Percentiles rank a stretch among this genome's conserved stretches.
Evolutionary conservation across 495 filamentous ascomycete species (phyloP).

Genomic region (Aspergillus mulundensis): DNA sequence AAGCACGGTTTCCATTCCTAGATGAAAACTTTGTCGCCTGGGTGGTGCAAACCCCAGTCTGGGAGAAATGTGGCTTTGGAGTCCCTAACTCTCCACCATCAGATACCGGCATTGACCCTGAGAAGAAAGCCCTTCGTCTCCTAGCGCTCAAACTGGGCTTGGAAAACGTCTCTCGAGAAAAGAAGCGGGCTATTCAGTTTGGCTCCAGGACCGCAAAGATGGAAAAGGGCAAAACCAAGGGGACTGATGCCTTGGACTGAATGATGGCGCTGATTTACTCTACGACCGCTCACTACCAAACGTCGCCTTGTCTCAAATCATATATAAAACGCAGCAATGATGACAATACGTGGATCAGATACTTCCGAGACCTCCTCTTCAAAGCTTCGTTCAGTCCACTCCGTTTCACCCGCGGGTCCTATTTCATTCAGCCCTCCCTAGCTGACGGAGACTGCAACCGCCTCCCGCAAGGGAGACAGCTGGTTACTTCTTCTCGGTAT

Average conservation of each 20-base stretch:
- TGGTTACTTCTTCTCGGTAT: slow-evolving; percentile 8
- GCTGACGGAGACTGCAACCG: slow-evolving; percentile 23
- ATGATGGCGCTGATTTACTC: neutral
- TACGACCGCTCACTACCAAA: neutral
- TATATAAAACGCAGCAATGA: slow-evolving; percentile 28
- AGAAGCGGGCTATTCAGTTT: slow-evolving; percentile 93
- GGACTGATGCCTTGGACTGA: slow-evolving; percentile 53
- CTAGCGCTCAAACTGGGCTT: slow-evolving; percentile 74
- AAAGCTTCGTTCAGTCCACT: slow-evolving; percentile 6
- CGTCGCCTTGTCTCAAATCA: neutral
- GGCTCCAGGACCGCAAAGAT: slow-evolving; percentile 84
- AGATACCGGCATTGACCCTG: slow-evolving; percentile 56
- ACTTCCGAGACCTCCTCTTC: slow-evolving; percentile 42
- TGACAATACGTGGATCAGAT: slow-evolving; percentile 50
- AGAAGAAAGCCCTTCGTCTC: slow-evolving; percentile 76
- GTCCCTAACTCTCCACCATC: slow-evolving; percentile 3
- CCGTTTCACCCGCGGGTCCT: neutral
- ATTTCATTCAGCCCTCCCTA: neutral
- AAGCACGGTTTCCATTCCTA: slow-evolving; percentile 87
- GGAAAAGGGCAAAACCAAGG: slow-evolving; percentile 67
- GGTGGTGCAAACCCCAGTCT: slow-evolving; percentile 68
- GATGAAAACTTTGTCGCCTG: slow-evolving; percentile 83
- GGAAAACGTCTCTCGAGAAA: slow-evolving; percentile 65
- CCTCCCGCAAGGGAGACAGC: slow-evolving; percentile 10
- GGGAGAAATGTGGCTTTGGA: slow-evolving; percentile 82